Percentiles rank a stretch among this genome's conserved stretches.
Conservation (phyloP, 495 filamentous ascomycete species). For the Aspergillus biplanus region DNA sequence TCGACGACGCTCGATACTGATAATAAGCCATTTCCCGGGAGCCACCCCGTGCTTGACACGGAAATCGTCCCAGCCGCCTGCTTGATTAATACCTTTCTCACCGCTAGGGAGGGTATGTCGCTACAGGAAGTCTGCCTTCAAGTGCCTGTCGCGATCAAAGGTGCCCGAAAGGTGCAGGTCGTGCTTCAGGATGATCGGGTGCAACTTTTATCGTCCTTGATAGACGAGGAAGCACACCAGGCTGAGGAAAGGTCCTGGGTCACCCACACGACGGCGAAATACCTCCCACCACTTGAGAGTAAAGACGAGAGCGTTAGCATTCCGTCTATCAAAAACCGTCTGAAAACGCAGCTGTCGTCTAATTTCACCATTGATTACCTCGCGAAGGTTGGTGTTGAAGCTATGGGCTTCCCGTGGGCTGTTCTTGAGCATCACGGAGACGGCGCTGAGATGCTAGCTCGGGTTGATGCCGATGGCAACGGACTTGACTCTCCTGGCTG, state of each 20-base stretch:
- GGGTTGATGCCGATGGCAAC: slow-evolving; percentile 35
- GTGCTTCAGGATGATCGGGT: slow-evolving; percentile 29
- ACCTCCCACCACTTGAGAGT: background rate
- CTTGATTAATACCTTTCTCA: slow-evolving; percentile 43
- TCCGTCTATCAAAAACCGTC: slow-evolving; percentile 13
- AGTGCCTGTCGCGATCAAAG: slow-evolving; percentile 39
- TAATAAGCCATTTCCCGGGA: slow-evolving; percentile 39
- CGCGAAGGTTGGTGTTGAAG: slow-evolving; percentile 41
- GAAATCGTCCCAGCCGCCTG: slow-evolving; percentile 48
- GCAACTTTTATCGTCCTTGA: slow-evolving; percentile 36
- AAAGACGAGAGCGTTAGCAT: too few species aligned
- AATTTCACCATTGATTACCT: slow-evolving; percentile 48
- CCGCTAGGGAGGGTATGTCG: slow-evolving; percentile 20
- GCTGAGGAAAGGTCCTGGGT: slow-evolving; percentile 35
- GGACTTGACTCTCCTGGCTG: slow-evolving; percentile 25
- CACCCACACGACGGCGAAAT: slow-evolving; percentile 44
- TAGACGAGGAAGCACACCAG: slow-evolving; percentile 9
- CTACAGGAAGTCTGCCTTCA: slow-evolving; percentile 30
- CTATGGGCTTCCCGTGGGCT: slow-evolving; percentile 51
- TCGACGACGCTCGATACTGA: slow-evolving; percentile 33
- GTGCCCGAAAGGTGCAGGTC: slow-evolving; percentile 40
- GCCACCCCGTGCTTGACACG: slow-evolving; percentile 37
- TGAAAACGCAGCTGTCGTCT: slow-evolving; percentile 23
- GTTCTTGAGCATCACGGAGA: slow-evolving; percentile 45
- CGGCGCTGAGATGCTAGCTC: slow-evolving; percentile 46